Base-by-base conservation (phyloP, 768 basidiomycete genomes). In the Boletus subparvulus region DNA sequence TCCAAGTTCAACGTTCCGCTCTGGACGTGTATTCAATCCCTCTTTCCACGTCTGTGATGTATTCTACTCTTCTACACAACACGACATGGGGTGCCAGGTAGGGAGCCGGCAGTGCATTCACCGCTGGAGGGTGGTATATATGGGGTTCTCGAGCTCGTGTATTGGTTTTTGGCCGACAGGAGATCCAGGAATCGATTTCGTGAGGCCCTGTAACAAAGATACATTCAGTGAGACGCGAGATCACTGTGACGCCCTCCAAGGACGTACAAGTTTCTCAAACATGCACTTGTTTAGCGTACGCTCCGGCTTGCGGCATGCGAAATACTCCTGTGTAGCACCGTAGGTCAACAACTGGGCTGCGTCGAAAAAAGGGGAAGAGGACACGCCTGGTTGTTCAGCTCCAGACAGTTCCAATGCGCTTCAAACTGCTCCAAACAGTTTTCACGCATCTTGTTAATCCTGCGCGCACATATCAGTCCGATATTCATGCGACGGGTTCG, bases 321-420 rank as follows among this genome's bases (percentile, higher is more conserved):
- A 87, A 73, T 90, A 94, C 76, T 94, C 88, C 94, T 97, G 68
- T 35, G 39, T 52, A 41, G 28, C 11, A 32, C 33, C 17, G 12
- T 11, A 21, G 21, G 46, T 59, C 16, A 44, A 24, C 16, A 44
- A 24, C 17, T 6, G 19, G 24, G 19, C 50, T n/a, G 9, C 10
- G 11, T 50, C 26, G 7, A 44, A 19, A 7, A 13, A 16, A 44
- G 17, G 3, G n/a, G n/a, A 26, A 43, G 52, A 28, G n/a, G 12
- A 78, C 85, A 51, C 55, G 88, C 95, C 76, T 98, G 96, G 78
- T 99, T 99, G 74, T 93, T 90, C 67, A 80, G 75, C 75, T 99
- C 97, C 59, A 99, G 74, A 73, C 97, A 99, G 52, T 87, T 81
- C 94, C 94, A 98, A 70, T 99, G 97, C 28, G 83, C 80, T 61